Conservation (phyloP, 116 monocot genomes). For the Cymodocea nodosa region DNA sequence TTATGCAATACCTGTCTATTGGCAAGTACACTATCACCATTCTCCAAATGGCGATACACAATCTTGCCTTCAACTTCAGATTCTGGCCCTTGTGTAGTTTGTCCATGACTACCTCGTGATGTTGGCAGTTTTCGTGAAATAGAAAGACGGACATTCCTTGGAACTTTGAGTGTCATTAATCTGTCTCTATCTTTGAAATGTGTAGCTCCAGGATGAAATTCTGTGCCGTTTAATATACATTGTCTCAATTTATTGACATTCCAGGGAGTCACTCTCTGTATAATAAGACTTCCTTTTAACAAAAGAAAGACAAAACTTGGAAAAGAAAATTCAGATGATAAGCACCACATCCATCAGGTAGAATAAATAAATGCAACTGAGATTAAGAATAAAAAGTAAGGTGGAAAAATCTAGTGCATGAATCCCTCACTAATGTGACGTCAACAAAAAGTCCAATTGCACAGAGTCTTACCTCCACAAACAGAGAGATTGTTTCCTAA, state of each 20-base stretch:
- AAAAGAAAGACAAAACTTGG: background rate
- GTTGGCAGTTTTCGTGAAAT: slow-evolving; percentile 58
- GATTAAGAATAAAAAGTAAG: no score
- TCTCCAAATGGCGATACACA: slow-evolving; percentile 65
- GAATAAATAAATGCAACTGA: no score
- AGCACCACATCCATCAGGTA: no score
- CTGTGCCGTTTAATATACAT: slow-evolving; percentile 63
- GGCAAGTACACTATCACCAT: slow-evolving; percentile 89
- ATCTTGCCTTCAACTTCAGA: slow-evolving; percentile 75
- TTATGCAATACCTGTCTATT: slow-evolving; percentile 74
- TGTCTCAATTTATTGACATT: slow-evolving; percentile 55
- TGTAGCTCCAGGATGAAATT: slow-evolving; percentile 79
- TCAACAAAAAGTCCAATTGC: no score
- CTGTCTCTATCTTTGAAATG: slow-evolving; percentile 63
- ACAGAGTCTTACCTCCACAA: no score
- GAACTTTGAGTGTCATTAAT: slow-evolving; percentile 31
- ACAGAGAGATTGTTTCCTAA: no score
- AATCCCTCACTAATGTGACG: no score
- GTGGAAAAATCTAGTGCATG: no score
- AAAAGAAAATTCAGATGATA: no score
- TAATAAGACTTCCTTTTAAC: background rate
- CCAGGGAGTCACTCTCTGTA: slow-evolving; percentile 94
- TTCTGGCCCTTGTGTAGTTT: slow-evolving; percentile 46
- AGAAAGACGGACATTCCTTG: slow-evolving; percentile 30
- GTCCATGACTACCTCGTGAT: slow-evolving; percentile 34